Evolutionary conservation across 2,329 filamentous ascomycete species (phyloP).

Genomic region (Diplodia intermedia): DNA sequence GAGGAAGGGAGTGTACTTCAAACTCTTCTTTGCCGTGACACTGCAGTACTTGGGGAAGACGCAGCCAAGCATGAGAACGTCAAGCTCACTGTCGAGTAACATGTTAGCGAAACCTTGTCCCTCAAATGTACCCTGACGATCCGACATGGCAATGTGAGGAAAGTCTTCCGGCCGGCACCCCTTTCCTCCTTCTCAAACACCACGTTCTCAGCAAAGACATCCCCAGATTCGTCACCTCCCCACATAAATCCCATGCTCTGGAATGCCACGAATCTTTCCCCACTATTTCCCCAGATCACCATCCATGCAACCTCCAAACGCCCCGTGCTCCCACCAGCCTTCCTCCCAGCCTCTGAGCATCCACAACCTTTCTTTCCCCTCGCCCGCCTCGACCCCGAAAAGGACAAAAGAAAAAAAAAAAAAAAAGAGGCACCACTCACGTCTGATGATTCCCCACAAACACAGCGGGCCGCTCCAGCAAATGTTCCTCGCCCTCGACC

Average conservation of each 20-base stretch:
- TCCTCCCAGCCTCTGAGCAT: background rate
- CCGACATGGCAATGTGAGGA: background rate
- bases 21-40: constrained; percentile 87
- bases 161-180: background rate
- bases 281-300: constrained; percentile 22
- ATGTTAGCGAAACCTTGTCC: constrained; percentile 34
- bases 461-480: constrained; percentile 72
- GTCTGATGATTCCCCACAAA: constrained; percentile 96
- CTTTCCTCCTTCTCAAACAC: background rate
- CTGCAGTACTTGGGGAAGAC: constrained; percentile 92
- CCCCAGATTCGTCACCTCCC: background rate
- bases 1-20: constrained; percentile 81
- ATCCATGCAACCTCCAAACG: constrained; percentile 27
- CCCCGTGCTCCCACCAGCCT: background rate
- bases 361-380: background rate
- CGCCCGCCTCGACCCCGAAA: background rate
- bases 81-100: constrained; percentile 68
- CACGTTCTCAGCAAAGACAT: background rate
- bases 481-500: constrained; percentile 57
- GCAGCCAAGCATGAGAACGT: constrained; percentile 87
- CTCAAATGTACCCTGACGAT: background rate
- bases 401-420: background rate
- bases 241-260: background rate
- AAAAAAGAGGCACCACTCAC: constrained; percentile 40
- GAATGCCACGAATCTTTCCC: constrained; percentile 15